phyloP scores from a whole-genome alignment of 805 yeast genomes.

The Saccharomyces paradoxus region DNA sequence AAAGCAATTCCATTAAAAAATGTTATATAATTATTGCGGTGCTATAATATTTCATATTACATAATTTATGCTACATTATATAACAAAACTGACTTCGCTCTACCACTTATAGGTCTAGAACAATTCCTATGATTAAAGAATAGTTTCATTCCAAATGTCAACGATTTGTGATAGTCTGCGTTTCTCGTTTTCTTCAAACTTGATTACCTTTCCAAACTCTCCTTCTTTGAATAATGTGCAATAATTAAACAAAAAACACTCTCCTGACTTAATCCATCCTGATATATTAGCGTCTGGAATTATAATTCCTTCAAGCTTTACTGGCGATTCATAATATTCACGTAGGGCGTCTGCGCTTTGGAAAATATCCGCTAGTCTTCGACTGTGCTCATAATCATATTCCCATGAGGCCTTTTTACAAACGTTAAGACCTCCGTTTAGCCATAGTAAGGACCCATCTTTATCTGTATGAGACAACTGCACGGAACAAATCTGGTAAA shows the following conservation, averaged over 20 bases:
- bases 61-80: too few species aligned
- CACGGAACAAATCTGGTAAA: slow-evolving; percentile 22
- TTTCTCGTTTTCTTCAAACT: neutral
- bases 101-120: neutral
- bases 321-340: slow-evolving; percentile 17
- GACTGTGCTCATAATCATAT: slow-evolving; percentile 10
- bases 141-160: neutral
- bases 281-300: slow-evolving; percentile 14
- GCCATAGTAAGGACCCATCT: slow-evolving; percentile 23
- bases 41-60: too few species aligned
- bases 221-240: neutral
- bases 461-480: slow-evolving; percentile 25
- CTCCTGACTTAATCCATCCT: neutral
- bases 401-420: slow-evolving; percentile 16
- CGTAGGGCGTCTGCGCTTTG: slow-evolving; percentile 8
- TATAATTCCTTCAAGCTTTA: slow-evolving; percentile 20
- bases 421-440: slow-evolving; percentile 26
- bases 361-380: slow-evolving; percentile 17
- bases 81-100: too few species aligned
- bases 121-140: neutral
- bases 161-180: neutral
- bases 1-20: too few species aligned
- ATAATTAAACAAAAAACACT: neutral
- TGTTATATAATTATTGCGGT: too few species aligned
- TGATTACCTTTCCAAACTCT: neutral